A percentile compares a stretch with the other conserved stretches of the same genome.
Evolutionary conservation across 495 filamentous ascomycete species (phyloP).

Genomic region (Penicillium paxilli): DNA sequence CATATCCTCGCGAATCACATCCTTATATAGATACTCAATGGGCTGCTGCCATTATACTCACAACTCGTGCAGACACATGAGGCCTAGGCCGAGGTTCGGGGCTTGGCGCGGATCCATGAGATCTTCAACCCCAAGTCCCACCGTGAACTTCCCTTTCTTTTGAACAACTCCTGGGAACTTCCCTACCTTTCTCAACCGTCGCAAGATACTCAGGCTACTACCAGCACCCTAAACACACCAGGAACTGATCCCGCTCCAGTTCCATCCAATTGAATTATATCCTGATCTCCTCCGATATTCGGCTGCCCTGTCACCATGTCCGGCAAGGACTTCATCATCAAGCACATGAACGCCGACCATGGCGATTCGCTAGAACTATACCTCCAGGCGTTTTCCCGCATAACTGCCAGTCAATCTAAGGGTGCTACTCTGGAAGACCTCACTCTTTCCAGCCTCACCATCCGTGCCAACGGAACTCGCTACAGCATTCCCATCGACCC

Average conservation of each 20-base stretch:
- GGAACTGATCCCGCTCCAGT: neutral
- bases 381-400: conserved; percentile 57
- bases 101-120: conserved; percentile 6
- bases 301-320: conserved; percentile 18
- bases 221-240: neutral
- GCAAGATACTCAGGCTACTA: neutral
- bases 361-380: conserved; percentile 64
- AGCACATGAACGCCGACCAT: conserved; percentile 83
- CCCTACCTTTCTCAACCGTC: neutral
- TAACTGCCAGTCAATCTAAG: conserved; percentile 47
- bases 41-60: neutral
- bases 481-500: conserved; percentile 62
- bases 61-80: neutral
- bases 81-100: conserved; percentile 20
- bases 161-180: neutral
- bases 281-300: neutral
- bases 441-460: conserved; percentile 53
- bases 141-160: neutral
- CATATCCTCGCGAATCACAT: no score
- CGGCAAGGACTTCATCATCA: conserved; percentile 62
- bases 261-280: neutral
- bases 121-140: neutral
- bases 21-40: no score
- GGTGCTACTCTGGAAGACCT: conserved; percentile 61
- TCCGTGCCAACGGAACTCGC: conserved; percentile 46